phyloP scores from a whole-genome alignment of 192 early-diverging fungal genomes.

The Entomortierella parvispora region DNA sequence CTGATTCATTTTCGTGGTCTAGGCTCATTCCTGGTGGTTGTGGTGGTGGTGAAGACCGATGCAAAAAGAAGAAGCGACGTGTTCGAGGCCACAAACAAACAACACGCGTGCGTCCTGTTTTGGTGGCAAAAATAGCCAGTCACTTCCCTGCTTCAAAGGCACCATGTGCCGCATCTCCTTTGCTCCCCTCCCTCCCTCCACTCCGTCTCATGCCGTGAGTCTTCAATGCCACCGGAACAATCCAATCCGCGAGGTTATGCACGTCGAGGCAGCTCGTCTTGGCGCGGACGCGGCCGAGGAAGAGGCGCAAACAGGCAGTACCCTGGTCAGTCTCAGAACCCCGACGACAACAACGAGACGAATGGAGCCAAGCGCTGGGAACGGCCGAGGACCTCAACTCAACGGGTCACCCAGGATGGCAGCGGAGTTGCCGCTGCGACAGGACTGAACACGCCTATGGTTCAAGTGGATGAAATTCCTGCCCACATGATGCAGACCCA shows the following conservation, averaged over 20 bases:
- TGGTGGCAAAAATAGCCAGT: slow-evolving; percentile 7
- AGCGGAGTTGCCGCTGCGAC: background rate
- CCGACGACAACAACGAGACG: background rate
- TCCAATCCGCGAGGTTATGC: too few species aligned
- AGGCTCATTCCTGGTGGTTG: background rate
- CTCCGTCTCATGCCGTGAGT: too few species aligned
- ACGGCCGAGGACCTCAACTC: slow-evolving; percentile 18
- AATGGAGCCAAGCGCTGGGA: slow-evolving; percentile 27
- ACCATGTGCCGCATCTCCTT: too few species aligned
- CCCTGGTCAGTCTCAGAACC: slow-evolving; percentile 40
- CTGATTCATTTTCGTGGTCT: slow-evolving; percentile 28
- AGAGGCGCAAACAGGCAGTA: slow-evolving; percentile 29
- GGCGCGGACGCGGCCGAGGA: background rate
- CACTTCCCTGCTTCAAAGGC: too few species aligned
- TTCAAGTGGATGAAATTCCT: slow-evolving; percentile 33
- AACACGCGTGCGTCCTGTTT: slow-evolving; percentile 7
- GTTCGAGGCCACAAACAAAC: too few species aligned
- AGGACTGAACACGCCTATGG: slow-evolving; percentile 26
- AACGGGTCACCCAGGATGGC: background rate
- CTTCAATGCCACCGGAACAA: slow-evolving; percentile 10
- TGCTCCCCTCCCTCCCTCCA: too few species aligned
- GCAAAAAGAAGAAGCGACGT: too few species aligned
- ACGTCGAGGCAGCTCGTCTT: too few species aligned
- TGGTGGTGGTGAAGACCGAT: too few species aligned
- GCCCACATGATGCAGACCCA: slow-evolving; percentile 13